These are phyloP conservation scores for Colletotrichum kahawae DNA, from an alignment of 2,329 filamentous ascomycete species.

Conservation along the genomic window DNA sequence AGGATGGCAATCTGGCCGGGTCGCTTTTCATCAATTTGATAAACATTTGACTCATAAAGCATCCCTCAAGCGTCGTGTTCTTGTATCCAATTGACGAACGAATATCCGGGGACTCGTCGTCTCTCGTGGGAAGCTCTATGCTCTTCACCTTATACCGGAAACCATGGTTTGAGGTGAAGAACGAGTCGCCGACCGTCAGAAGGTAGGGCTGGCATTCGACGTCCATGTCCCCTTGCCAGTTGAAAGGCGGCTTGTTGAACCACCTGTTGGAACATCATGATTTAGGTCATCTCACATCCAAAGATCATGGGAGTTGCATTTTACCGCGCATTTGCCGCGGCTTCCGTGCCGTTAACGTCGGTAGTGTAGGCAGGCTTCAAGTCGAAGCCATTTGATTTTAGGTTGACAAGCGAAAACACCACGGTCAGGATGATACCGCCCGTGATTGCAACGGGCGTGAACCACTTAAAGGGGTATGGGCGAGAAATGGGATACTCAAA, in stretches of 20 bases:
- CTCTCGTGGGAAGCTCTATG: neutral
- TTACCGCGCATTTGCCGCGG: neutral
- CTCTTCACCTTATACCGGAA: neutral
- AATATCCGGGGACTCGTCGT: neutral
- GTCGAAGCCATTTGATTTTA: neutral
- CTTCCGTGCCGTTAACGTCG: neutral
- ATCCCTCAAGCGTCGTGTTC: neutral
- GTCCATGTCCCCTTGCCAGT: neutral
- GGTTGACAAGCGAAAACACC: neutral
- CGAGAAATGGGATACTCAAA: neutral
- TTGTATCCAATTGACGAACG: neutral
- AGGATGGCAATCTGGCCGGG: neutral
- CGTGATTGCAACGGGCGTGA: neutral
- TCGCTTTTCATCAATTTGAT: neutral
- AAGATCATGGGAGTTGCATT: neutral
- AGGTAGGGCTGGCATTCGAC: neutral
- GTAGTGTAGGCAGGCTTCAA: neutral
- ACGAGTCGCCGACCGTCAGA: neutral
- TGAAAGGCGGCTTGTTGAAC: neutral
- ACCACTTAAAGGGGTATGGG: neutral
- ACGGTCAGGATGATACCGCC: neutral
- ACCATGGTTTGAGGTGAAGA: neutral
- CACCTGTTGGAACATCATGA: rapidly evolving
- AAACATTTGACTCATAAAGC: neutral
- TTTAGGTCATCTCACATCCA: neutral